phyloP scores from a whole-genome alignment of 495 filamentous ascomycete species.

The Penicillium coffeae region DNA sequence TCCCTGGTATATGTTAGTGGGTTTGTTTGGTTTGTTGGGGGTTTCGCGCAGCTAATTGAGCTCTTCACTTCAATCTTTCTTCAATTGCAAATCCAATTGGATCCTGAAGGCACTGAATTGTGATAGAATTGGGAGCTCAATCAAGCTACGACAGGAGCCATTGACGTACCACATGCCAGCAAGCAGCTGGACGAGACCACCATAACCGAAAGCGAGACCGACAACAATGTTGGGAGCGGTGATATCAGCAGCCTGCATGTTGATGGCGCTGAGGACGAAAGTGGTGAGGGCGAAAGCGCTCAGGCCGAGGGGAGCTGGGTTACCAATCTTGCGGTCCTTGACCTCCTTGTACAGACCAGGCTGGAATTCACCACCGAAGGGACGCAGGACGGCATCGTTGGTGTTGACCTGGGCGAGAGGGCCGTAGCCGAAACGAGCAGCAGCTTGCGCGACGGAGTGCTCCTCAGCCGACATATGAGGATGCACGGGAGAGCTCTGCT shows the following conservation, averaged over 20 bases:
- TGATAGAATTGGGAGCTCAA: too few species aligned
- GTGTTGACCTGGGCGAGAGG: constrained; percentile 70
- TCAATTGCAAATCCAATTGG: too few species aligned
- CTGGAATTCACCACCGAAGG: constrained; percentile 96
- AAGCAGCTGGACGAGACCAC: constrained; percentile 86
- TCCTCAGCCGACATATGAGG: constrained; percentile 46
- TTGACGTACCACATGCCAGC: constrained; percentile 98
- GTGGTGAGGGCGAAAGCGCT: constrained; percentile 93
- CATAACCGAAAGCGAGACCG: constrained; percentile 70
- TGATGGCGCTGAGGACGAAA: constrained; percentile 85
- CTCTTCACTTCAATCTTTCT: too few species aligned
- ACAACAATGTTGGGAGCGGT: constrained; percentile 63
- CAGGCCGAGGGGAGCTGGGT: constrained; percentile 82
- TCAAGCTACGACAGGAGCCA: too few species aligned
- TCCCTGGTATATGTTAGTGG: constrained; percentile 58
- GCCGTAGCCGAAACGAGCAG: constrained; percentile 52
- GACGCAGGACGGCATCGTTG: constrained; percentile 59
- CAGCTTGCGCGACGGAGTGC: constrained; percentile 41
- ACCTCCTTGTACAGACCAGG: constrained; percentile 82
- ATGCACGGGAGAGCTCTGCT: constrained; percentile 12
- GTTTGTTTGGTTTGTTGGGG: background rate
- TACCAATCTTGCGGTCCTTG: constrained; percentile 76
- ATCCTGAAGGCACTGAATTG: too few species aligned
- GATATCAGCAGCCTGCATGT: constrained; percentile 63
- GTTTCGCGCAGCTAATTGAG: too few species aligned